Conservation (phyloP, 441 rosid species). For the Adansonia gregorii region DNA sequence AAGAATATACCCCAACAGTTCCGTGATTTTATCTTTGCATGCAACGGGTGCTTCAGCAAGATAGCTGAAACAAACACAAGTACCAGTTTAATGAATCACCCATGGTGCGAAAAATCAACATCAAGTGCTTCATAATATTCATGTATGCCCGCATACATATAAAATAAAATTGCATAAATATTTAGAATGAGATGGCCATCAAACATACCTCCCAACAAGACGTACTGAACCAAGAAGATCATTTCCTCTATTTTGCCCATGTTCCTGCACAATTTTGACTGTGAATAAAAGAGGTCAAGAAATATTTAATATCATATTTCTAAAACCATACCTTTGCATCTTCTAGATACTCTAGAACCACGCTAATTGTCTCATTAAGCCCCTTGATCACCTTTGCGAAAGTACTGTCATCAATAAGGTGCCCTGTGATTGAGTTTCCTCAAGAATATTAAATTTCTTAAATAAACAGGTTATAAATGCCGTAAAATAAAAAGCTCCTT, state of each 20-base stretch:
- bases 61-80: slow-evolving; percentile 53
- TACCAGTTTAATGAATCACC: background rate
- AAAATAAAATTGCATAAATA: background rate
- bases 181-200: slow-evolving; percentile 22
- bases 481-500: background rate
- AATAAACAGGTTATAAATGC: slow-evolving; percentile 4
- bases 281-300: slow-evolving; percentile 25
- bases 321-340: slow-evolving; percentile 73
- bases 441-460: slow-evolving; percentile 23
- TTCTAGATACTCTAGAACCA: slow-evolving; percentile 71
- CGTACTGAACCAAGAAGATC: slow-evolving; percentile 89
- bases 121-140: slow-evolving; percentile 7
- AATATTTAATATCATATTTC: slow-evolving; percentile 13
- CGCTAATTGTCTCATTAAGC: slow-evolving; percentile 19
- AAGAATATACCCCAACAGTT: no score
- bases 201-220: slow-evolving; percentile 29
- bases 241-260: slow-evolving; percentile 74
- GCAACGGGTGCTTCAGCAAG: slow-evolving; percentile 57
- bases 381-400: slow-evolving; percentile 63
- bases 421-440: slow-evolving; percentile 36
- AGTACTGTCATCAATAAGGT: slow-evolving; percentile 45
- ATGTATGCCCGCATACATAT: background rate
- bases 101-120: background rate
- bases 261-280: slow-evolving; percentile 59
- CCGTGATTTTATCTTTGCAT: no score